Base-by-base conservation (phyloP, 2,329 filamentous ascomycete species). In the Penicillium paneum region DNA sequence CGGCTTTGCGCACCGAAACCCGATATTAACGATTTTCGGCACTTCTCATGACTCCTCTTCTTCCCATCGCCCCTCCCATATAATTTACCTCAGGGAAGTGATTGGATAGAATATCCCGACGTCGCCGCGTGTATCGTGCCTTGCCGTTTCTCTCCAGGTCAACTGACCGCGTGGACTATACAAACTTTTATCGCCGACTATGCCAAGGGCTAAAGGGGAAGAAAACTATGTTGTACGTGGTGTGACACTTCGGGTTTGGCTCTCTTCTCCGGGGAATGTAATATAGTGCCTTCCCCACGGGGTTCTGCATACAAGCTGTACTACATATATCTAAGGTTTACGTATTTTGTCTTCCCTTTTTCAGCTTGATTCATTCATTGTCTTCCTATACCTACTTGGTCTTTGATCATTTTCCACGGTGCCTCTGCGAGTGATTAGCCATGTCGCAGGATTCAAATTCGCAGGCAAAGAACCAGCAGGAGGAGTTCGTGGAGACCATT, bases 401-500 rank as follows among this genome's bases (percentile, higher is more conserved):
- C 10, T 4, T 41, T 13, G 39, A 10, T 17, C 24, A 28, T 40
- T 39, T 39, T 31, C 3, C 10, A 13, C 26, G 24, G 24, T 28
- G 19, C 15, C 21, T 44, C 10, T 17, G 31, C 8, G n/a, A 39
- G 32, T 39, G 17, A 44, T 36, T 26, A 55, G 46, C 36, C 12
- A 56, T 72, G 57, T 43, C 57, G 5, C 52, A 56, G 12, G 36
- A 24, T 4, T 24, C 21, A 24, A 24, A 4, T 24, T 24, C 57
- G 5, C 52, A 56, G 12, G 36, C 58, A 15, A 64, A 67, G 34
- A 21, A 44, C 11, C 49, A 64, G 46, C 40, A 28, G n/a, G 64
- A 67, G 31, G 64, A 69, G 47, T 61, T 62, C 29, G 64, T 70
- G 38, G 68, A 70, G 46, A 60, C 60, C n/a, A 60, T 68, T 36